Evolutionary conservation across 257 asterid genomes (phyloP).

Genomic region (Przewalskia tangutica): DNA sequence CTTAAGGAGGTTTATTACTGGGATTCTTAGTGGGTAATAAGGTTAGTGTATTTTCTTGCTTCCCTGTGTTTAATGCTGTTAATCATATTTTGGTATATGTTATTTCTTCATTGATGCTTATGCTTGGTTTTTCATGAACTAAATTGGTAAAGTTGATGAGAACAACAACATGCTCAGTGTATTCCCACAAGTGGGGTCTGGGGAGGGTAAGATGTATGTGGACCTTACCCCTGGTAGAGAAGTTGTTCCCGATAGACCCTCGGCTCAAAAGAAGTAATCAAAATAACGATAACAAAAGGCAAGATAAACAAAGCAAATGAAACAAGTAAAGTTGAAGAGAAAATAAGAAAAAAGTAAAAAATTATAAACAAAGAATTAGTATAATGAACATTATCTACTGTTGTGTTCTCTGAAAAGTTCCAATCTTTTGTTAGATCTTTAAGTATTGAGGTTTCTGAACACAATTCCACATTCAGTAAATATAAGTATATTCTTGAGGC

Average conservation of each 20-base stretch:
- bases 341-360: neutral
- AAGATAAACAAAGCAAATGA: no score
- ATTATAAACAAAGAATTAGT: neutral
- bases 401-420: neutral
- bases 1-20: slow-evolving; percentile 88
- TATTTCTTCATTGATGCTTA: neutral
- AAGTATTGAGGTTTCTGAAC: neutral
- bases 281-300: no score
- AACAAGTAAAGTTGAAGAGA: neutral
- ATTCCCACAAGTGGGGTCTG: no score
- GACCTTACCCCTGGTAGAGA: no score
- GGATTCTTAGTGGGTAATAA: slow-evolving; percentile 92
- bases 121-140: neutral
- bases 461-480: neutral
- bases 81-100: neutral
- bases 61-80: neutral
- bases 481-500: neutral
- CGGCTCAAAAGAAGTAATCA: no score
- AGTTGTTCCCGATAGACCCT: no score
- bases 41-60: slow-evolving; percentile 26
- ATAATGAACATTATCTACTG: neutral
- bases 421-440: neutral
- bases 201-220: no score
- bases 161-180: neutral
- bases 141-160: neutral